Evolutionary conservation across 2,329 filamentous ascomycete species (phyloP), one percentile per base, ranked within the genome.

Genomic region (Dactylellina sp.): DNA sequence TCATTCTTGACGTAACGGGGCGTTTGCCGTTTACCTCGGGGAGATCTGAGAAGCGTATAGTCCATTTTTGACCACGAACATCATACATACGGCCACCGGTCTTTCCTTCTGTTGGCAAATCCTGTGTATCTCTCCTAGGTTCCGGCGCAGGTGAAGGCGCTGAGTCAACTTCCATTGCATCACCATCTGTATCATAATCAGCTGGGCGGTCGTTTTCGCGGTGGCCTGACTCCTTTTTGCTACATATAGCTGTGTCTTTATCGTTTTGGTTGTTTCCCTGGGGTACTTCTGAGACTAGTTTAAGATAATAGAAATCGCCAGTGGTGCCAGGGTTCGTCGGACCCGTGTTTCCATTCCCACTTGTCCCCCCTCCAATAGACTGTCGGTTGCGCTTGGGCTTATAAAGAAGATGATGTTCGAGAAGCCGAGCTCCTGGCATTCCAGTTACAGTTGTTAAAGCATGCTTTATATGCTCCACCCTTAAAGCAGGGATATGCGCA

Each of bases 361-460:
- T 24, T 14, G 47, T n/a, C 3, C 42, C 35, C 2, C 62, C 61
- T 12, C 71, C 61, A 7, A 61, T 44, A 1, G 59, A 74, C 18
- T 70, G 77, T 22, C 77, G 57, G 24, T 57, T 66, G 14, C 75
- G 57, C 35, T 77, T 77, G 11, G 77, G 77, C 56, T 78, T 78
- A 68, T 76, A 78, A 22, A 78, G 61, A 28, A 78, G 76, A 28
- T 78, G 76, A 35, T 78, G 77, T 25, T 78, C 71, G n/a, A 77
- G 66, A n/a, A 77, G 59, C 18, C 42, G 66, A 16, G 71, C 75
- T 7, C 72, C 72, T 7, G 71, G 40, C 77, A 78, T 78, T 22
- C 77, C 77, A 14, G 75, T 77, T 40, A 78, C 71, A 6, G 76
- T 76, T 6, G 75, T 76, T 46, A 78, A 66, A 49, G 77, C 76